Evolutionary conservation across 208 protist genomes (phyloP), one percentile per base, ranked within the genome.

Genomic region (Leishmania arabica): DNA sequence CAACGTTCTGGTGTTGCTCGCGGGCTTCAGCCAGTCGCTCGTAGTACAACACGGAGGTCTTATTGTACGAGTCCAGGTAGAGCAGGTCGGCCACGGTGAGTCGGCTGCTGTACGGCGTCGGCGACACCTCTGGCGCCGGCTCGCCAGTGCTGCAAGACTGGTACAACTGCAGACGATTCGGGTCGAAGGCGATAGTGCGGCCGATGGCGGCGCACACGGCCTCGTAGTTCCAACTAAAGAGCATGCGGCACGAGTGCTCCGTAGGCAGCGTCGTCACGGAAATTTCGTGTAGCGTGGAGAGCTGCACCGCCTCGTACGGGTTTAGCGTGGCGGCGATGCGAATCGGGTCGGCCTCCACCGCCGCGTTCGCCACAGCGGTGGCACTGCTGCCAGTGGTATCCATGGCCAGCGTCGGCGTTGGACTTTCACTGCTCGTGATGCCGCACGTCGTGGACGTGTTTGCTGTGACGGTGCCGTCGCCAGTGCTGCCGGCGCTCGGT

Each of bases 111-210:
- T 15, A 73, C 53, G 54, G 78, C 45, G 60, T 51, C 17, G 81
- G 81, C 56, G n/a, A 66, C 75, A 37, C 66, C 76, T 70, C 69
- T 40, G 84, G 85, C 34, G 11, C 70, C 49, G 84, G 53, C 73
- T 81, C 83, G 15, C 69, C 80, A 8, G 76, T 79, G 78, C 73
- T 84, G 62, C 65, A 31, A 70, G 76, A 83, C 75, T 78, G 83
- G 84, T 95, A 95, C 9, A 95, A 79, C 51, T 89, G 92, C 31
- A 95, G 84, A 73, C 78, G 86, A 54, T 86, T 86, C 31, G 90
- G 86, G 70, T 93, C 86, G 47, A 77, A 78, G 45, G 71, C 85
- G 51, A 86, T 74, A 13, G 42, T 31, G 58, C 79, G 80, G 13
- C 83, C 86, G 72, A 94, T 86, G 1, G 81, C 80, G 53, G 91